A percentile compares a stretch with the other conserved stretches of the same genome.
These are phyloP conservation scores for Smallanthus sonchifolius DNA, from an alignment of 129 eudicot species.

Conservation along the genomic window DNA sequence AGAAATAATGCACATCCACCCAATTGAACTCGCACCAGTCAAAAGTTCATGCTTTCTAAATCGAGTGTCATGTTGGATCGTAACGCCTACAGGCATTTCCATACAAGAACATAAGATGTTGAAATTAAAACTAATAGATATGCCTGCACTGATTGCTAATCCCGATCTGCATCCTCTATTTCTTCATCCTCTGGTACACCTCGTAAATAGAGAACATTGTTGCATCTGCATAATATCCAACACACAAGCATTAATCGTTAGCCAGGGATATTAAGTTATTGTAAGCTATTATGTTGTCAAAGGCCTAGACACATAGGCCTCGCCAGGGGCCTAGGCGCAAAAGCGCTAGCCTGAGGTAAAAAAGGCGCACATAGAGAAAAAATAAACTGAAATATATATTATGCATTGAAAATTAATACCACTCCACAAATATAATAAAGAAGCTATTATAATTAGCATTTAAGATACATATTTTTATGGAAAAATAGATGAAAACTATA, in stretches of 20 bases:
- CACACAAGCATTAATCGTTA: background rate
- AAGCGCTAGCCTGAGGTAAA: no score
- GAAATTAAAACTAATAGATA: conserved; percentile 14
- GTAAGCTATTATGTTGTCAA: no score
- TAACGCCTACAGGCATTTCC: conserved; percentile 27
- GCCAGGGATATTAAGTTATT: background rate
- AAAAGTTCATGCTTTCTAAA: conserved; percentile 3
- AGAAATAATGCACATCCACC: background rate
- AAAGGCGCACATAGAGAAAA: no score
- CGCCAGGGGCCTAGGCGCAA: no score
- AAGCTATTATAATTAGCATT: no score
- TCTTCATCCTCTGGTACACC: conserved; percentile 99
- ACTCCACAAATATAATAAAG: no score
- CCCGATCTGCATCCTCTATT: conserved; percentile 76
- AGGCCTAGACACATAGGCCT: no score
- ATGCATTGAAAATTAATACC: no score
- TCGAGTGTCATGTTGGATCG: background rate
- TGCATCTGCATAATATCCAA: conserved; percentile 58
- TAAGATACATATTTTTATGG: no score
- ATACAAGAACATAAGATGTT: conserved; percentile 12
- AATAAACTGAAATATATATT: no score
- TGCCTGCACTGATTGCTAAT: conserved; percentile 25
- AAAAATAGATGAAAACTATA: no score
- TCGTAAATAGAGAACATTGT: conserved; percentile 81
- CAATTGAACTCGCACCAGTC: background rate